Evolutionary conservation across 345 rosid genomes (phyloP), one percentile per base, ranked within the genome.

Genomic region (Heritiera fomes): DNA sequence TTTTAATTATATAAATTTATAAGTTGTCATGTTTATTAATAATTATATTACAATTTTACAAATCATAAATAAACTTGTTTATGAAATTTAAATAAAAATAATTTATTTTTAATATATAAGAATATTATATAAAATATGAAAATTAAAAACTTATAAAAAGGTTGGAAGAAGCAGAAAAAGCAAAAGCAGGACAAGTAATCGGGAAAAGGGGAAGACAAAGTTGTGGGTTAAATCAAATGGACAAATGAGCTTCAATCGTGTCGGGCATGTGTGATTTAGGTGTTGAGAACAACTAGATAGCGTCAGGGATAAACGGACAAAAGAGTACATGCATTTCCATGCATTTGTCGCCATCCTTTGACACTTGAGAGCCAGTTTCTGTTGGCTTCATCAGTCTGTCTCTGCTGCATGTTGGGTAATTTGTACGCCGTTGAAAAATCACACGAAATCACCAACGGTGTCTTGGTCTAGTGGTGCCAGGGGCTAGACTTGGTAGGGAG

Each of bases 271-370:
- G 83, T 78, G 78, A 61, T 58, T 66, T 71, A 47, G 10, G 78
- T 52, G 20, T 40, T 59, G 64, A 61, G 17, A 43, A 43, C 52
- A 67, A 43, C 10, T 20, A 34, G 63, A 81, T 77, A 34, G 59
- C 68, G 80, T 80, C 79, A 85, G 83, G 70, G 79, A 71, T 70
- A 83, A 9, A 6, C 71, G 55, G 89, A 83, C 87, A 88, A 77
- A 45, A 7, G 73, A 77, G 78, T 71, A 45, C 91, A 82, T 82
- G 83, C 81, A 79, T 85, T 86, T 86, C 86, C 88, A 88, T 88
- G 91, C 86, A 85, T 46, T 84, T 86, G 91, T 88, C 89, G 38
- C 86, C 82, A 5, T 8, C 3, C 68, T 59, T 32, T 1, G 28
- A 73, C 87, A 84, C 84, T 79, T 55, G 64, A 14, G 9, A 32